Conservation (phyloP, 2,329 filamentous ascomycete genomes). For the Coleophoma cylindrospora region DNA sequence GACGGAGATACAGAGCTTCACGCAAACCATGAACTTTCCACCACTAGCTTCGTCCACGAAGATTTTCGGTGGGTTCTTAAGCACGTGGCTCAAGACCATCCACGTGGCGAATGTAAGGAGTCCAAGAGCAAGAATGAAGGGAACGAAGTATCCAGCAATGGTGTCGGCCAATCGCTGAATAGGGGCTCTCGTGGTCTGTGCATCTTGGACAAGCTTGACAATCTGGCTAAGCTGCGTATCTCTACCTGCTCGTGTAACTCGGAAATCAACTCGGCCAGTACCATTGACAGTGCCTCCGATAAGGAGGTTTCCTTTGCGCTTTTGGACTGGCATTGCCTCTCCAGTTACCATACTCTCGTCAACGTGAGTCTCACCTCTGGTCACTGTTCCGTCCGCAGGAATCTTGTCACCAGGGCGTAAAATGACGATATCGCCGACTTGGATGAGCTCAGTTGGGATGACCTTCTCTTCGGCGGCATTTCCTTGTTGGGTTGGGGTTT, state of each 20-base stretch:
- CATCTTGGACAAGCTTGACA: constrained; percentile 95
- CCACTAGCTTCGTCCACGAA: constrained; percentile 78
- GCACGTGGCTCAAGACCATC: constrained; percentile 90
- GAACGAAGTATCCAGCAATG: constrained; percentile 91
- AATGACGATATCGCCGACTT: constrained; percentile 90
- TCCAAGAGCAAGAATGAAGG: constrained; percentile 79
- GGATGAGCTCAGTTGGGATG: constrained; percentile 92
- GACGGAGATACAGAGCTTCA: constrained; percentile 96
- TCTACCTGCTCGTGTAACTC: constrained; percentile 84
- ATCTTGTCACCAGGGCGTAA: constrained; percentile 95
- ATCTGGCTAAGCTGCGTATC: constrained; percentile 98
- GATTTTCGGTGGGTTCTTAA: constrained; percentile 80
- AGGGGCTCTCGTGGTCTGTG: constrained; percentile 87
- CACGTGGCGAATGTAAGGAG: constrained; percentile 80
- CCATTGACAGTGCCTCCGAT: constrained; percentile 97
- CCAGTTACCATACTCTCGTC: constrained; percentile 99
- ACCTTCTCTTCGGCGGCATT: constrained; percentile 72
- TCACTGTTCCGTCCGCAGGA: constrained; percentile 83
- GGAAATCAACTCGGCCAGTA: constrained; percentile 84
- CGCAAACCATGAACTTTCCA: constrained; percentile 91
- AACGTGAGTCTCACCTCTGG: constrained; percentile 85
- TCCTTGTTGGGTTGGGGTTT: constrained; percentile 39
- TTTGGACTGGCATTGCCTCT: constrained; percentile 91
- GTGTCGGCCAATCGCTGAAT: constrained; percentile 91
- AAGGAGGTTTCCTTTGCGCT: constrained; percentile 71